phyloP scores from a whole-genome alignment of 164 flowering plant genomes.

The Magnolia sinica region DNA sequence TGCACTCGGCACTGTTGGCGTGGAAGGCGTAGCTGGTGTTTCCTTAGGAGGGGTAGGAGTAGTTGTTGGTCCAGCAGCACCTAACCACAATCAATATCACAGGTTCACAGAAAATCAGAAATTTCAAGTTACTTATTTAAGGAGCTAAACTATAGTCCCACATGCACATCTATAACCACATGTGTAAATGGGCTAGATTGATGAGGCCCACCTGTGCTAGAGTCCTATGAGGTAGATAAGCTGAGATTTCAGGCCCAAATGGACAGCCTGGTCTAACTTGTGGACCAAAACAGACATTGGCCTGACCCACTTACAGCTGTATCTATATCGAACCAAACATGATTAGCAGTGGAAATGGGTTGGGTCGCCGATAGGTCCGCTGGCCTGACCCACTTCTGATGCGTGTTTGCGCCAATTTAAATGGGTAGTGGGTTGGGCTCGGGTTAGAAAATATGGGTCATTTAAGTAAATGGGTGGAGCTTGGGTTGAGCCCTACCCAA shows the following conservation, averaged over 20 bases:
- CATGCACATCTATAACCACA: not conserved
- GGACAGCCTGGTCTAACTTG: too few species aligned
- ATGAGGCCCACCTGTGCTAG: not conserved
- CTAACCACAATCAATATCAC: conserved; percentile 2
- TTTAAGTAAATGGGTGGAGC: too few species aligned
- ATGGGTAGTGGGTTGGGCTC: too few species aligned
- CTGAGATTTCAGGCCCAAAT: not conserved
- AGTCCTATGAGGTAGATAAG: not conserved
- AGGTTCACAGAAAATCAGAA: not conserved
- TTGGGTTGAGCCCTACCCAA: not conserved
- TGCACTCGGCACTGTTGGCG: not conserved
- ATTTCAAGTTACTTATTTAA: not conserved
- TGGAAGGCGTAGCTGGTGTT: not conserved
- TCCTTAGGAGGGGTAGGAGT: conserved; percentile 13
- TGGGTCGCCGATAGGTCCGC: not conserved
- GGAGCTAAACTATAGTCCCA: not conserved
- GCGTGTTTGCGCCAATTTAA: too few species aligned
- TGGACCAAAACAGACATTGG: too few species aligned
- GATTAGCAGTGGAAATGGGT: too few species aligned
- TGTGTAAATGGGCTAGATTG: not conserved
- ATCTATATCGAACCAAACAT: too few species aligned
- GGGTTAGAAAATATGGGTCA: too few species aligned
- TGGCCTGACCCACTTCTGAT: not conserved
- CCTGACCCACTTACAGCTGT: too few species aligned
- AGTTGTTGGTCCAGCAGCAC: conserved; percentile 19